phyloP scores from a whole-genome alignment of 2,329 filamentous ascomycete species.

The Claviceps capensis region DNA sequence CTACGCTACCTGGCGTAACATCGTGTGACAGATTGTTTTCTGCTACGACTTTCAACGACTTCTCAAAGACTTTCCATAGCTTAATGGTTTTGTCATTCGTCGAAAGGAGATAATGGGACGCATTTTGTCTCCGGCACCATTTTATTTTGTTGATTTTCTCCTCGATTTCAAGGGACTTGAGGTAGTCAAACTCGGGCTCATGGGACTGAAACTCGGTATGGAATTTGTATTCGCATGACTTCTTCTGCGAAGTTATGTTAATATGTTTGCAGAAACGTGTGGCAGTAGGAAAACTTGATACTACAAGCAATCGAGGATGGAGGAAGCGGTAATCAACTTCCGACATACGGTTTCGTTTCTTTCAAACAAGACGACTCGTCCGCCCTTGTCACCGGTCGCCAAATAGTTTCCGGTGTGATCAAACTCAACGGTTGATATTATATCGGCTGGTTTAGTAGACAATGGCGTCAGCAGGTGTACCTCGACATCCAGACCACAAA shows the following conservation, averaged over 20 bases:
- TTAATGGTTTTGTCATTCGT: slow-evolving; percentile 99
- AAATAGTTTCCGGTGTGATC: slow-evolving; percentile 84
- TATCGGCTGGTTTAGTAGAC: slow-evolving; percentile 48
- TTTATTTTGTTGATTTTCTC: slow-evolving; percentile 99
- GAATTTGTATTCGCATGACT: slow-evolving; percentile 99
- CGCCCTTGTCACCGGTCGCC: slow-evolving; percentile 81
- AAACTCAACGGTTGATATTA: slow-evolving; percentile 84
- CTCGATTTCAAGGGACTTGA: slow-evolving; percentile 98
- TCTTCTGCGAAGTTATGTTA: slow-evolving; percentile 54
- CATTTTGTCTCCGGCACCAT: slow-evolving; percentile 96
- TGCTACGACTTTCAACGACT: slow-evolving; percentile 95
- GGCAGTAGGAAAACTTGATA: background rate
- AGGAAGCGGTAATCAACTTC: background rate
- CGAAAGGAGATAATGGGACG: slow-evolving; percentile 92
- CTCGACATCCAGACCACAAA: slow-evolving; percentile 5
- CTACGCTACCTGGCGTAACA: slow-evolving; percentile 61
- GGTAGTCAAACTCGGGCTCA: slow-evolving; percentile 97
- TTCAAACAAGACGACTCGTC: slow-evolving; percentile 74
- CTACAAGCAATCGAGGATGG: background rate
- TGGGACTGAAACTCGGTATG: slow-evolving; percentile 99
- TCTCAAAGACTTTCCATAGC: slow-evolving; percentile 99
- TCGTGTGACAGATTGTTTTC: slow-evolving; percentile 98
- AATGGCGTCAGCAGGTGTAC: slow-evolving; percentile 8
- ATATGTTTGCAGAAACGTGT: background rate
- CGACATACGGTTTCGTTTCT: slow-evolving; percentile 80